Evolutionary conservation across 257 asterid genomes (phyloP).

Genomic region (Forsythia viridissima): DNA sequence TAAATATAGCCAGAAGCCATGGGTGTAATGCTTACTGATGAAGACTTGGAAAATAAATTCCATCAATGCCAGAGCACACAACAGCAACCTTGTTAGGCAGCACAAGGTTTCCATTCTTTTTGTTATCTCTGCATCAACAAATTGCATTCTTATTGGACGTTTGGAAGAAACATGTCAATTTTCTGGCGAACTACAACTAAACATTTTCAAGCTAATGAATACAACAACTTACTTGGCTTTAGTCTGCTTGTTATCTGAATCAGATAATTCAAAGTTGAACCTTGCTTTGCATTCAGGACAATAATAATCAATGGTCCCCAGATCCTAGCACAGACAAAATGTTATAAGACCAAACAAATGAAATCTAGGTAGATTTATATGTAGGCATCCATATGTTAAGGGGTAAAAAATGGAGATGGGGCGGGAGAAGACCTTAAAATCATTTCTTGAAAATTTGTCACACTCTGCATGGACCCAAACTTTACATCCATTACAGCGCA

Average conservation of each 20-base stretch:
- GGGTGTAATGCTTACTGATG: constrained; percentile 68
- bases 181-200: neutral
- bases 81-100: constrained; percentile 85
- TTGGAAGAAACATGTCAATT: constrained; percentile 16
- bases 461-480: constrained; percentile 97
- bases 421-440: constrained; percentile 52
- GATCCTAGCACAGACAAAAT: constrained; percentile 52
- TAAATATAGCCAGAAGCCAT: constrained; percentile 5
- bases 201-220: constrained; percentile 15
- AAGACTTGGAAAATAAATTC: constrained; percentile 89
- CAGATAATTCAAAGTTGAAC: constrained; percentile 93
- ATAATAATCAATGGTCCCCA: constrained; percentile 64
- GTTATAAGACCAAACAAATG: constrained; percentile 11
- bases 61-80: constrained; percentile 84
- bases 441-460: constrained; percentile 64
- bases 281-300: constrained; percentile 99
- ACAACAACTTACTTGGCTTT: constrained; percentile 58
- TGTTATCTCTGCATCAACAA: constrained; percentile 61
- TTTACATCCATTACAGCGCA: constrained; percentile 95
- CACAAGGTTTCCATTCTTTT: constrained; percentile 49
- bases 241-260: constrained; percentile 64
- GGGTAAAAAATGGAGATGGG: constrained; percentile 18
- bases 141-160: constrained; percentile 23
- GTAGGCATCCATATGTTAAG: constrained; percentile 15
- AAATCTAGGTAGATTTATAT: constrained; percentile 3